Percentiles rank a stretch among this genome's conserved stretches.
Evolutionary conservation across 805 yeast genomes (phyloP).

Genomic region (Barnettozyma californica): DNA sequence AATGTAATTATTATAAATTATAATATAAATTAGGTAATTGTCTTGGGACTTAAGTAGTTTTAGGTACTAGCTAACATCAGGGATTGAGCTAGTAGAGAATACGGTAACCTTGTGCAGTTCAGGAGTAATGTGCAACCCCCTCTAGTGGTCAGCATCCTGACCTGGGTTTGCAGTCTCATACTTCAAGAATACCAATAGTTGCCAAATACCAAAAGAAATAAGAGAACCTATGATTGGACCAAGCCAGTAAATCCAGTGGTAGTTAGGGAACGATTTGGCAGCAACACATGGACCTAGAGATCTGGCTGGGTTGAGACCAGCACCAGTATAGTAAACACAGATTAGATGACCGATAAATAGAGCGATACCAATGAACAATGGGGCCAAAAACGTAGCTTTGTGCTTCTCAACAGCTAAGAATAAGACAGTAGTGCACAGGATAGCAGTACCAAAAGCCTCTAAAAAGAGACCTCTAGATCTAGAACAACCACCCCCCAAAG

Average conservation of each 20-base stretch:
- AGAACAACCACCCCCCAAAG: conserved; percentile 67
- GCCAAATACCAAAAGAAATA: conserved; percentile 64
- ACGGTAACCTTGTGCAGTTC: too few species aligned
- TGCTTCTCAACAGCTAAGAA: conserved; percentile 83
- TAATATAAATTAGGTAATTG: too few species aligned
- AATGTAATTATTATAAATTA: too few species aligned
- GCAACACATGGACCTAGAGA: conserved; percentile 81
- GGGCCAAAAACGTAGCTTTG: conserved; percentile 71
- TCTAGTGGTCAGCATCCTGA: conserved; percentile 48
- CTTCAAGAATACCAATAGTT: conserved; percentile 55
- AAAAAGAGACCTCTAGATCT: conserved; percentile 71
- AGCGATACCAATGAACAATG: conserved; percentile 77
- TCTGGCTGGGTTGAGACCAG: conserved; percentile 91
- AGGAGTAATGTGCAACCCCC: not conserved
- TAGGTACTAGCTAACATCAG: too few species aligned
- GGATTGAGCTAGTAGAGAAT: too few species aligned
- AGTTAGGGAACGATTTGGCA: conserved; percentile 63
- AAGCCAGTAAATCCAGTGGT: conserved; percentile 92
- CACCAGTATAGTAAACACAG: conserved; percentile 81
- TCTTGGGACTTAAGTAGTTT: too few species aligned
- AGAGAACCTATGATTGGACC: conserved; percentile 76
- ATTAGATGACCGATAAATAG: conserved; percentile 78
- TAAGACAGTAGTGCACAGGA: conserved; percentile 70
- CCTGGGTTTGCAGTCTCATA: conserved; percentile 69
- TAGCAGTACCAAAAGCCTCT: conserved; percentile 75